Base-by-base conservation (phyloP, 2,329 filamentous ascomycete genomes). In the Nemania bipapillata region DNA sequence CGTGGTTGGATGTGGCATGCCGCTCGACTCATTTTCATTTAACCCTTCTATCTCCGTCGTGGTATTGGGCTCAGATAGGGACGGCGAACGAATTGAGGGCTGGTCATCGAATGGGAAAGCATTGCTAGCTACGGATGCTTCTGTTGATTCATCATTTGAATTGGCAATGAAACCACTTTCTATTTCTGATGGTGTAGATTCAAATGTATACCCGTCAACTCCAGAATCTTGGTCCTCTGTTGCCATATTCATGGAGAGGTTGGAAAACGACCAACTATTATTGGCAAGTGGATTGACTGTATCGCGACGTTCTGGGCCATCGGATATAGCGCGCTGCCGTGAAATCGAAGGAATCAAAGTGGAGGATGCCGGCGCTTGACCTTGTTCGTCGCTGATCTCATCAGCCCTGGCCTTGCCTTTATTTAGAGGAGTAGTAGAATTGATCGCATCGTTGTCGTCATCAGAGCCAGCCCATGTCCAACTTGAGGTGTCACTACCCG, bases 231-330 rank as follows among this genome's bases (percentile, higher is more conserved):
- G 59, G 42, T 47, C 11, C 28, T 45, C 40, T 37, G 62, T 2
- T 11, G 20, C 9, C 12, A 12, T 28, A 15, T 70, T 45, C 12
- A 60, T n/a, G n/a, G 66, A 45, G 7, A 73, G 26, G n/a, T 68
- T 65, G 20, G 67, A 80, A 72, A 90, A 90, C 0, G 84, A 84
- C 89, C 88, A 91, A 72, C 80, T 90, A 70, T 89, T 89, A 74
- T 87, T 87, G 0, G 83, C 87, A 17, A 90, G 76, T 0, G 86
- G 85, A 58, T 88, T 85, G 61, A 84, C 79, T 2, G 78, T 77
- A 8, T 81, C 79, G 3, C 79, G 80, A 5, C 77, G 75, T 50
- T 80, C 81, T 3, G 86, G 86, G 0, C 87, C 87, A 73, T 90
- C 88, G 0, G 88, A 90, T 57, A 83, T 81, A 30, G 88, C 83